phyloP scores from a whole-genome alignment of 192 early-diverging fungal genomes.

The Backusella morwellensis region DNA sequence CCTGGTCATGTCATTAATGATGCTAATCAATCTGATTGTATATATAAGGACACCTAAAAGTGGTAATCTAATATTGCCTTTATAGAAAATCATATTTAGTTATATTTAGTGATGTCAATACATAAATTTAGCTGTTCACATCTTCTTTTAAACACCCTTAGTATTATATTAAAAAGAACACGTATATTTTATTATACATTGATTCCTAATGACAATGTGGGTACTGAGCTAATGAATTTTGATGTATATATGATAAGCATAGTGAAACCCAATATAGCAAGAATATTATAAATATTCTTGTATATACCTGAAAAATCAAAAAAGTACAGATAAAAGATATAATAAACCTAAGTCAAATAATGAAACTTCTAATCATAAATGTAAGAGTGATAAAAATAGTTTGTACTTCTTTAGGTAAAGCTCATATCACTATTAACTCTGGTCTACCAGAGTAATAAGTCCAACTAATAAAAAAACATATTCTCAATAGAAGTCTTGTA shows the following conservation, averaged over 20 bases:
- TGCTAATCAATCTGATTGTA: constrained; percentile 8
- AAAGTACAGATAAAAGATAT: not conserved
- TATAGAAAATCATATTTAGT: not conserved
- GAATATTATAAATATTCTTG: not conserved
- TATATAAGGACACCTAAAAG: constrained; percentile 17
- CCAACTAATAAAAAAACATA: too few species aligned
- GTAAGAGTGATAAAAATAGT: not conserved
- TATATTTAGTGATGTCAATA: too few species aligned
- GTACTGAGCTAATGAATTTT: not conserved
- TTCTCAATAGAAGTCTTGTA: too few species aligned
- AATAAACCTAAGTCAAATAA: constrained; percentile 38
- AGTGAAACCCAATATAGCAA: not conserved
- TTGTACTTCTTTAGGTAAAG: too few species aligned
- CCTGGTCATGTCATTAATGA: constrained; percentile 20
- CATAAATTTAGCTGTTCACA: too few species aligned
- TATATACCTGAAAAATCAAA: not conserved
- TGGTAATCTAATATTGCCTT: constrained; percentile 2
- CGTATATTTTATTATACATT: too few species aligned
- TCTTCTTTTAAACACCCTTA: too few species aligned
- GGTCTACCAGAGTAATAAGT: too few species aligned
- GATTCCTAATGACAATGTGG: too few species aligned
- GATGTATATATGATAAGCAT: constrained; percentile 11
- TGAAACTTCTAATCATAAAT: constrained; percentile 47
- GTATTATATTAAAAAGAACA: too few species aligned
- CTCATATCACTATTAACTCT: too few species aligned